Evolutionary conservation across 2,329 filamentous ascomycete species (phyloP).

Genomic region (Phoma herbarum): DNA sequence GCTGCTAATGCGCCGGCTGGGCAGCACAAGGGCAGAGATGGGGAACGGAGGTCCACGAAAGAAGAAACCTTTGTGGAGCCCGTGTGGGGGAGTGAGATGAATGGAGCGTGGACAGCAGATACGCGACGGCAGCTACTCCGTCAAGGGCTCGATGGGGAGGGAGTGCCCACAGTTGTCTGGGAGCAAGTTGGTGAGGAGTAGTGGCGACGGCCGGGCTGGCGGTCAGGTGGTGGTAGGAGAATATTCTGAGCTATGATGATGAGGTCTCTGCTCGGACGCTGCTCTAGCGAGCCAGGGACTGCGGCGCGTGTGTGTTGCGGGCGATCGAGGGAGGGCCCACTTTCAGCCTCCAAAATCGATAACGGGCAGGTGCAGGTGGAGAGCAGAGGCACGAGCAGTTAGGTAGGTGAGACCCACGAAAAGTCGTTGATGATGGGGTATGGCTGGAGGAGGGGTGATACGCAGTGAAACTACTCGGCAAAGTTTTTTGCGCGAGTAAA

Average conservation of each 20-base stretch:
- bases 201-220: constrained; percentile 29
- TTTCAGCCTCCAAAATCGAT: constrained; percentile 49
- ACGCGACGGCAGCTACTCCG: constrained; percentile 35
- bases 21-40: constrained; percentile 38
- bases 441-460: constrained; percentile 30
- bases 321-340: constrained; percentile 46
- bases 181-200: constrained; percentile 24
- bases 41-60: constrained; percentile 41
- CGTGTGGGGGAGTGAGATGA: constrained; percentile 43
- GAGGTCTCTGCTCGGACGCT: constrained; percentile 22
- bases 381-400: constrained; percentile 45
- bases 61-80: constrained; percentile 46
- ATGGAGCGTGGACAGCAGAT: constrained; percentile 27
- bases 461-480: constrained; percentile 30
- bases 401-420: constrained; percentile 34
- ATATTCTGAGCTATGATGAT: constrained; percentile 22
- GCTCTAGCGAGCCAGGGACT: constrained; percentile 42
- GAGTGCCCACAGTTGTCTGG: constrained; percentile 30
- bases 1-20: constrained; percentile 36
- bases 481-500: constrained; percentile 39
- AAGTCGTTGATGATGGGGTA: constrained; percentile 27
- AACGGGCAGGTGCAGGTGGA: constrained; percentile 46
- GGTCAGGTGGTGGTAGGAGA: constrained; percentile 29
- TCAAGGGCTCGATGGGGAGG: constrained; percentile 24
- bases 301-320: constrained; percentile 33